Base-by-base conservation (phyloP, 169 alveolate species). In the Perkinsus olseni region DNA sequence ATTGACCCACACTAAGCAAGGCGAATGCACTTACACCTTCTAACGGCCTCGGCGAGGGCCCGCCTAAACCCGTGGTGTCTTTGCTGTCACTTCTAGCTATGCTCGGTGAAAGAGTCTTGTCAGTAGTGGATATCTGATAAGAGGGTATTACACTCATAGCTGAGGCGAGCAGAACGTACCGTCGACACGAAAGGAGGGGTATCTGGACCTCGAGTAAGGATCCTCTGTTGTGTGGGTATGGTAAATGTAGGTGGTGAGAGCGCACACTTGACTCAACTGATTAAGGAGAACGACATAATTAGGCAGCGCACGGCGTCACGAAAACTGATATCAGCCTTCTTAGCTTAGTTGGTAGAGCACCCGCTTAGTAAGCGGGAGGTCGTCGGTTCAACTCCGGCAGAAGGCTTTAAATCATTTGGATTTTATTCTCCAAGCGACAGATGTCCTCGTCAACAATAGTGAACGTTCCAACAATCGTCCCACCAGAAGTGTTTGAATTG, bases 331-430 rank as follows among this genome's bases (percentile, higher is more conserved):
- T 62, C 1, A 13, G 82, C 82, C 82, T 62, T 62, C 82, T 62
- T 62, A 62, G 82, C 82, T 62, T 62, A 62, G 82, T 62, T 62
- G 82, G 82, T 62, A 62, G 82, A 62, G 82, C 82, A 62, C 82
- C 82, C 82, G 82, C 82, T 62, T 62, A 62, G 82, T 62, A 62
- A 62, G 82, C 82, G 82, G 82, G 82, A 62, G 82, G 82, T 62
- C 82, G 82, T 62, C 82, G 82, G 82, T 62, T 62, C 82, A 28
- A 62, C 82, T 62, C 82, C 82, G 82, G 82, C 82, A 62, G 82
- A 62, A 62, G 82, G 82, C 82, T 62, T 62, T 62, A n/a, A n/a
- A n/a, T n/a, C 62, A 17, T 45, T 10, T 45, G 62, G 62, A 45
- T n/a, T n/a, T n/a, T n/a, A n/a, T n/a, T n/a, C n/a, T n/a, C n/a